Evolutionary conservation across 306 rosid genomes (phyloP), one percentile per base, ranked within the genome.

Genomic region (Castanea mollissima): DNA sequence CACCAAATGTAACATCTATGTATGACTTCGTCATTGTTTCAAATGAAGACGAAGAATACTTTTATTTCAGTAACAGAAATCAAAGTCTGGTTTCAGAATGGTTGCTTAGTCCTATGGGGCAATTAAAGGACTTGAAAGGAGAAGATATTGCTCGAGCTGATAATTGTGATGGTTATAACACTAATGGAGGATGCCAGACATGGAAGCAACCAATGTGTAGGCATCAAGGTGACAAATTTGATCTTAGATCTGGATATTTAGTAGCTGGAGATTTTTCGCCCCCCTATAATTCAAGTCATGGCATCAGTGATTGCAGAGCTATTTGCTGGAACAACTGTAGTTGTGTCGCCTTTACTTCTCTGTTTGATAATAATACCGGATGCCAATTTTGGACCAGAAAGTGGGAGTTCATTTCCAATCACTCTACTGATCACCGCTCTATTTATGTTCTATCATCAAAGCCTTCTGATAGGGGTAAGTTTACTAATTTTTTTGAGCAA

Each of bases 241-340:
- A 54, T 0, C 1, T 72, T 1, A 6, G 8, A 7, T 3, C 15
- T 2, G 21, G 5, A 8, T 10, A 11, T 4, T 5, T 32, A 11
- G 55, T 5, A 10, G 4, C 18, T n/a, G 8, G 23, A 3, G 59
- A 76, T 18, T 2, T 34, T 34, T 34, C 6, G 1, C 38, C 38
- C 38, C 38, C 1, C 38, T 34, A 34, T 3, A 16, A 15, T 29
- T 20, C 34, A 31, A 60, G 72, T 49, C 71, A 77, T 25, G 29
- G 62, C 21, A 34, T 34, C 38, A 34, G 7, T 34, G 38, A 34
- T 34, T 34, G 38, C 7, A 34, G 38, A 34, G 38, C 20, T 35
- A 16, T 55, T 44, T 71, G 81, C 20, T 57, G 25, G 76, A 62
- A 9, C 11, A 31, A 71, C 9, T 78, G 76, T 78, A 41, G 27